Evolutionary conservation across 805 yeast species (phyloP).

Genomic region (Saturnispora besseyi): DNA sequence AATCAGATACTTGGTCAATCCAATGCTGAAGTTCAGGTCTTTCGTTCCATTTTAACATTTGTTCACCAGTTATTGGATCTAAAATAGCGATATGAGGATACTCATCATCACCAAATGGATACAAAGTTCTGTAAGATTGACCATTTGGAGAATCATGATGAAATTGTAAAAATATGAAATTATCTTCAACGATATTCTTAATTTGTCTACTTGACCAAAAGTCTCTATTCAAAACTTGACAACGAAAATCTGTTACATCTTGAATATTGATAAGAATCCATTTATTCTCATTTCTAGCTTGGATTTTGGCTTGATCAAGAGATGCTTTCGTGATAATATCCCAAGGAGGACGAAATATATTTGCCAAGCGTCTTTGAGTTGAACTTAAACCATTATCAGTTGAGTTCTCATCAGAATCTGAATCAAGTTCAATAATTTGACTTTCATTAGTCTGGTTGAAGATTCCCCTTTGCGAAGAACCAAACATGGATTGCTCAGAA

Average conservation of each 20-base stretch:
- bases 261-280: conserved; percentile 90
- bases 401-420: conserved; percentile 30
- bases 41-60: conserved; percentile 67
- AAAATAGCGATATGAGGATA: conserved; percentile 87
- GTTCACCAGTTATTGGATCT: conserved; percentile 94
- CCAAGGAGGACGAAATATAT: conserved; percentile 86
- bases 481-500: conserved; percentile 37
- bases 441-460: conserved; percentile 49
- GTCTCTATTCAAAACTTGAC: conserved; percentile 88
- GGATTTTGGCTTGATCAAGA: conserved; percentile 63
- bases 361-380: conserved; percentile 64
- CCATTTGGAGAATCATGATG: conserved; percentile 74
- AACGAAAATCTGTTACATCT: conserved; percentile 73
- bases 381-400: conserved; percentile 29
- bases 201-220: conserved; percentile 72
- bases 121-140: conserved; percentile 57
- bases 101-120: conserved; percentile 49
- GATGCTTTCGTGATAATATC: conserved; percentile 65
- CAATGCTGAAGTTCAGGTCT: conserved; percentile 55
- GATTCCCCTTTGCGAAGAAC: conserved; percentile 39
- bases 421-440: conserved; percentile 28
- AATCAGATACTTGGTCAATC: conserved; percentile 60
- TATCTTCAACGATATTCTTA: conserved; percentile 51
- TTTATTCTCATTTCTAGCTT: conserved; percentile 55
- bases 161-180: conserved; percentile 81